Base-by-base conservation (phyloP, 2,329 filamentous ascomycete genomes). In the Parascedosporium putredinis region DNA sequence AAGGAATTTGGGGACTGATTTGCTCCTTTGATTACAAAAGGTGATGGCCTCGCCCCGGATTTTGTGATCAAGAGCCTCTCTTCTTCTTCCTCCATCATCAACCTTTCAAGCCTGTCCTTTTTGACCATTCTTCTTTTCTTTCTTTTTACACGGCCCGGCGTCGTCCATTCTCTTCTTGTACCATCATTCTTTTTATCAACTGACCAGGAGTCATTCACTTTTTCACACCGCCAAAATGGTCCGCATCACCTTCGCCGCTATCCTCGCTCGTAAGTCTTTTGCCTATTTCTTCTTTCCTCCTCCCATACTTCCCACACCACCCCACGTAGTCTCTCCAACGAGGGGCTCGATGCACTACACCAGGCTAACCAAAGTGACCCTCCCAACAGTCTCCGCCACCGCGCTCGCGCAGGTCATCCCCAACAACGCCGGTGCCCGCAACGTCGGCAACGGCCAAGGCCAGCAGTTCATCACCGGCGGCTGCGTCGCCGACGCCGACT, bases 391-490 rank as follows among this genome's bases (percentile, higher is more conserved):
- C 14, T 55, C 54, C 29, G 45, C 51, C n/a, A 47, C 51, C 31
- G 55, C 51, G 14, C 40, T 57, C 6, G 55, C 56, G 23, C 53
- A 55, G 40, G 55, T 58, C 44, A 53, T 54, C 34, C 58, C 57
- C 36, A 59, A 62, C 52, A 56, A 56, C 20, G 53, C 56, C 31
- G 58, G 58, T 33, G 57, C 55, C 24, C 54, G 55, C 43, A 59
- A 60, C 42, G 53, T 60, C 8, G 59, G 58, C 31, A 58, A 57
- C 51, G 58, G 55, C 23, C 50, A 54, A 8, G 58, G 57, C 27
- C 16, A 25, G 9, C 61, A 63, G 38, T 63, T 63, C 50, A 62
- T 61, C 51, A 60, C 57, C n/a, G 61, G 60, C 25, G 54, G 56
- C n/a, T 63, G 61, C 33, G 52, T 60, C 10, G 55, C 51, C 36